These are phyloP conservation scores for Blastomyces gilchristii DNA, from an alignment of 2,329 filamentous ascomycete genomes.

Conservation along the genomic window DNA sequence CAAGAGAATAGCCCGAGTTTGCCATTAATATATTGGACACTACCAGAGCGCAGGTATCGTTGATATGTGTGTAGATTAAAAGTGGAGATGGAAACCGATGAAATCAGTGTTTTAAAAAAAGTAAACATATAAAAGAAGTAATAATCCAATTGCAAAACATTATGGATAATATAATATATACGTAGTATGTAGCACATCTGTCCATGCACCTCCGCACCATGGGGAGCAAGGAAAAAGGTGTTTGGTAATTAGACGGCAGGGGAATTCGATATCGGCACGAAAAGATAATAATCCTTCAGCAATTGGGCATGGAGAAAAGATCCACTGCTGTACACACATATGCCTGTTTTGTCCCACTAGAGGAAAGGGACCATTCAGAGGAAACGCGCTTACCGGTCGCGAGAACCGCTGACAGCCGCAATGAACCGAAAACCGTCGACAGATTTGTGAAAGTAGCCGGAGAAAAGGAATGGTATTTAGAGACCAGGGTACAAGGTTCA, in stretches of 20 bases:
- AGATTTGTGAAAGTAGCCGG: neutral
- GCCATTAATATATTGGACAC: neutral
- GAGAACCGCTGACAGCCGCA: neutral
- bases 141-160: neutral
- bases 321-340: constrained; percentile 63
- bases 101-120: neutral
- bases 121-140: neutral
- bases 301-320: constrained; percentile 48
- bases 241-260: constrained; percentile 41
- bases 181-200: constrained; percentile 36
- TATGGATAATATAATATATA: constrained; percentile 8
- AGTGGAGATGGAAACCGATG: neutral
- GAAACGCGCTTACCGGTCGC: neutral
- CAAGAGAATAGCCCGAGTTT: neutral
- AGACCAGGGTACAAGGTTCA: neutral
- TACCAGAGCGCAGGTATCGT: neutral
- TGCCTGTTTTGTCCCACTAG: constrained; percentile 36
- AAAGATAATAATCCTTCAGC: constrained; percentile 55
- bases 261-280: constrained; percentile 51
- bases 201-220: constrained; percentile 40
- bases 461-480: neutral
- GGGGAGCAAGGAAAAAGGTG: constrained; percentile 30
- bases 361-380: neutral
- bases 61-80: neutral
- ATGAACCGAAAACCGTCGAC: neutral